phyloP scores from a whole-genome alignment of 78 protist genomes.

The Acrasis kona region DNA sequence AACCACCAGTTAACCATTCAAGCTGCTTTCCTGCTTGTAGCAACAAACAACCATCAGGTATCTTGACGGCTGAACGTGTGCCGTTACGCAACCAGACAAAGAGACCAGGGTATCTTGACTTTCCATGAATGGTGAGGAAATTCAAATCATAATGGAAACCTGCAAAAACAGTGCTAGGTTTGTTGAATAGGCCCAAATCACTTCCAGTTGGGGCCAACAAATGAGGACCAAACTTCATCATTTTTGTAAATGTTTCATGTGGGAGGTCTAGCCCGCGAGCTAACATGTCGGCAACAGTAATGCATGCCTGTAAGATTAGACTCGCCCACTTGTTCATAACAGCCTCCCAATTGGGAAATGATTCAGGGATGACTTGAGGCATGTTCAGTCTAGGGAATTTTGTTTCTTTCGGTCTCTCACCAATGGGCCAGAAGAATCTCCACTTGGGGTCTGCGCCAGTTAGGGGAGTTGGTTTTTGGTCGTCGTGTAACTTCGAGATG shows the following conservation, averaged over 20 bases:
- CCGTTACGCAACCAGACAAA: slow-evolving; percentile 30
- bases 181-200: slow-evolving; percentile 39
- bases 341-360: slow-evolving; percentile 14
- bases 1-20: slow-evolving; percentile 77
- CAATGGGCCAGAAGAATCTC: slow-evolving; percentile 81
- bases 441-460: slow-evolving; percentile 73
- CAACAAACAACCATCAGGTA: slow-evolving; percentile 60
- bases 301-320: neutral
- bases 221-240: slow-evolving; percentile 70
- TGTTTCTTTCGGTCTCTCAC: slow-evolving; percentile 61
- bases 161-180: slow-evolving; percentile 53
- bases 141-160: slow-evolving; percentile 83
- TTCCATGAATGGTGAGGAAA: slow-evolving; percentile 76
- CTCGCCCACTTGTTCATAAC: slow-evolving; percentile 25
- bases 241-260: slow-evolving; percentile 28
- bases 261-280: slow-evolving; percentile 43
- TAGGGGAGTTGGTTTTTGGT: neutral
- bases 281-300: slow-evolving; percentile 6
- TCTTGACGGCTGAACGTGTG: neutral
- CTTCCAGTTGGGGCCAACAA: slow-evolving; percentile 85
- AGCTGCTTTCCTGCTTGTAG: slow-evolving; percentile 82
- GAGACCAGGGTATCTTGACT: slow-evolving; percentile 64
- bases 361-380: slow-evolving; percentile 53
- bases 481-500: slow-evolving; percentile 31
- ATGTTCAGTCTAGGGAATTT: slow-evolving; percentile 50